phyloP scores from a whole-genome alignment of 2,329 filamentous ascomycete genomes.

The Phialophora macrospora region DNA sequence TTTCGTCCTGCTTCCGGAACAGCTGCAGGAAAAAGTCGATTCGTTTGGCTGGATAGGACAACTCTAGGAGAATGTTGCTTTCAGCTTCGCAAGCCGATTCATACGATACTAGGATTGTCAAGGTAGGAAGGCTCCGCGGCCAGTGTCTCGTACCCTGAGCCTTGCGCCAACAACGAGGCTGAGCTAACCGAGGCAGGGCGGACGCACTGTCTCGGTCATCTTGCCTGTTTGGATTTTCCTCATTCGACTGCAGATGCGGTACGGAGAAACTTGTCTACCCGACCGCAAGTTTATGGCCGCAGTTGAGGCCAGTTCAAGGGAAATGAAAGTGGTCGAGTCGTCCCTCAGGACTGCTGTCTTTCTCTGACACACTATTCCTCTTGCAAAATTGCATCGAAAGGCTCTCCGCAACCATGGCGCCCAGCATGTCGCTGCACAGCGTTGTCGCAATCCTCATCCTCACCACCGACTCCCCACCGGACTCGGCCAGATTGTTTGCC shows the following conservation, averaged over 20 bases:
- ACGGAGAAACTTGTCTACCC: not conserved
- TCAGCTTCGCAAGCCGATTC: constrained; percentile 18
- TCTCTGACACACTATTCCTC: not conserved
- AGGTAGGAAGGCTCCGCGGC: too few species aligned
- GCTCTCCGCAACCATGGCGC: constrained; percentile 61
- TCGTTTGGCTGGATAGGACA: constrained; percentile 26
- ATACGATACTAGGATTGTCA: not conserved
- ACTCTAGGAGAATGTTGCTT: constrained; percentile 24
- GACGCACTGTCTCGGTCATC: too few species aligned
- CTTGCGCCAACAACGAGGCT: too few species aligned
- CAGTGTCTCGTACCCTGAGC: too few species aligned
- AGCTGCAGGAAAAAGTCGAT: constrained; percentile 17
- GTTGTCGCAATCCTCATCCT: constrained; percentile 79
- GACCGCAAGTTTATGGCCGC: not conserved
- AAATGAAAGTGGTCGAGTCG: not conserved
- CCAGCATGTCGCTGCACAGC: constrained; percentile 75
- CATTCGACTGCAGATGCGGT: not conserved
- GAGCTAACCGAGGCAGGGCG: too few species aligned
- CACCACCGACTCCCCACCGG: constrained; percentile 67
- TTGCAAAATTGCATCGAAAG: not conserved
- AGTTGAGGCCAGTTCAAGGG: constrained; percentile 20
- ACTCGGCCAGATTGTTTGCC: constrained; percentile 87
- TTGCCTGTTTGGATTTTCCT: too few species aligned
- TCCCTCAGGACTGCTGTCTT: not conserved
- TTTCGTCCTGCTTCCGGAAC: constrained; percentile 20